Evolutionary conservation across 257 asterid species (phyloP), one percentile per base, ranked within the genome.

Genomic region (Penstemon newberryi): DNA sequence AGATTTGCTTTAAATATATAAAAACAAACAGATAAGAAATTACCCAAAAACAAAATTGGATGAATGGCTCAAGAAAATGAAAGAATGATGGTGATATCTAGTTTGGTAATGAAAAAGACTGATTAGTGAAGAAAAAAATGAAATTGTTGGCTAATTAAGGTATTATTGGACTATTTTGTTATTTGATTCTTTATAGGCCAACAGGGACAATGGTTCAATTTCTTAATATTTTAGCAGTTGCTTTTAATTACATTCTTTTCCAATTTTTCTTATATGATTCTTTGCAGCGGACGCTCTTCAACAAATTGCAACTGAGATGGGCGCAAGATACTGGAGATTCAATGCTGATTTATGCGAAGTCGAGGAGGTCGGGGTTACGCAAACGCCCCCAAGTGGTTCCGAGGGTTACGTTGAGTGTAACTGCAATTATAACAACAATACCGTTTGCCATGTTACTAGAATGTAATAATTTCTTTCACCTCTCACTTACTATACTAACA

Each of bases 311-410:
- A 69, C 75, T 19, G 85, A 85, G 69, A 76, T 93, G 94, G 98
- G 98, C n/a, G 93, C 91, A 53, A 76, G 78, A 65, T 49, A 58
- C 69, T 88, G 91, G 95, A 77, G 57, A 70, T 90, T 93, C 71
- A 50, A 88, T 73, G 85, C 86, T 8, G 83, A 79, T 55, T 68
- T 61, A 67, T 93, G 98, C 70, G 78, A 70, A 39, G 19, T 90
- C 13, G 93, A 86, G 69, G 70, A 63, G 72, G 91, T 83, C 69
- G 96, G 86, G 60, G 43, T 80, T 54, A 75, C 89, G 38, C 71
- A 63, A 54, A 71, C 69, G n/a, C 80, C 83, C 60, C 84, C 78
- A 37, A 77, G 78, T 39, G 87, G 82, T 77, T 70, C 82, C 5
- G 94, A 82, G 55, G 72, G 85, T 70, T 78, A 70, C 63, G 84